Percentiles rank a stretch among this genome's conserved stretches.
Evolutionary conservation across 495 filamentous ascomycete species (phyloP).

Genomic region (Xylaria sp.): DNA sequence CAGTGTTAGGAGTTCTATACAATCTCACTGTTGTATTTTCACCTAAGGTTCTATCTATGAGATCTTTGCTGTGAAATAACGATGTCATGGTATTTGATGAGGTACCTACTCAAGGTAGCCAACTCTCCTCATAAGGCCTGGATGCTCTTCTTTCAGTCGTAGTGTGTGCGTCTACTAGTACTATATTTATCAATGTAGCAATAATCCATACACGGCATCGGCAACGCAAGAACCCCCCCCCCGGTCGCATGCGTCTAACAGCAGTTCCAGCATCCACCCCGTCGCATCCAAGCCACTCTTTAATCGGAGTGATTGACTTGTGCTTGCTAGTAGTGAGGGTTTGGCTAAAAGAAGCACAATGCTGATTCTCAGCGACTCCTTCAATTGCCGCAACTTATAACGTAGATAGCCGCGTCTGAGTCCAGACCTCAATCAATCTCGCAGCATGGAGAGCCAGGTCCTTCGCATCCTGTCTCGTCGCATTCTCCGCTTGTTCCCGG

Average conservation of each 20-base stretch:
- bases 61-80: background rate
- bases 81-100: background rate
- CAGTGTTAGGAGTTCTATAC: background rate
- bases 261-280: too few species aligned
- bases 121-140: background rate
- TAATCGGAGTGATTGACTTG: background rate
- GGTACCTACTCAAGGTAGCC: background rate
- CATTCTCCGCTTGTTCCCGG: conserved; percentile 29
- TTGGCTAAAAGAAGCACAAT: background rate
- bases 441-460: conserved; percentile 34
- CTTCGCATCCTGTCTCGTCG: conserved; percentile 29
- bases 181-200: background rate
- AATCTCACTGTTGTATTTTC: background rate
- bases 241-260: background rate
- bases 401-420: conserved; percentile 24
- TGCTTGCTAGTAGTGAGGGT: background rate
- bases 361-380: background rate
- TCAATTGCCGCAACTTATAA: background rate
- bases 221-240: background rate
- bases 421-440: conserved; percentile 37
- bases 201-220: background rate
- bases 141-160: background rate
- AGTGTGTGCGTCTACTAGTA: background rate
- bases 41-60: background rate
- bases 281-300: background rate